A percentile compares a stretch with the other conserved stretches of the same genome.
phyloP scores from a whole-genome alignment of 129 eudicot genomes.

The Mikania micrantha region DNA sequence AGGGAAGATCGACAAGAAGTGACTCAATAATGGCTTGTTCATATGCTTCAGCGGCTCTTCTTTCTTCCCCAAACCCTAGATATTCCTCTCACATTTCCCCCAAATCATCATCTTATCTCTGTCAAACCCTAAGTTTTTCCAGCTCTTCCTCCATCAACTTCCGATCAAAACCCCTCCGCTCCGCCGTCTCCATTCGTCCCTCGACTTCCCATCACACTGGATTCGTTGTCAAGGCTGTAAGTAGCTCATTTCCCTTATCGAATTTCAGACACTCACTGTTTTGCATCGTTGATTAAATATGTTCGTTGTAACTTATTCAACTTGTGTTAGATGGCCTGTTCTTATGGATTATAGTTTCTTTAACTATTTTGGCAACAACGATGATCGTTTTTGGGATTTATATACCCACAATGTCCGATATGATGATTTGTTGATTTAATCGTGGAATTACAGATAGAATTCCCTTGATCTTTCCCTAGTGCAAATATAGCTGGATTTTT shows the following conservation, averaged over 20 bases:
- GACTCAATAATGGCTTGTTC: constrained; percentile 28
- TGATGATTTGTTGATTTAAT: not conserved
- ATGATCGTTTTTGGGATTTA: not conserved
- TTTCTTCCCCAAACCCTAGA: constrained; percentile 45
- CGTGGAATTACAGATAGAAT: not conserved
- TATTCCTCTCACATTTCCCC: constrained; percentile 38
- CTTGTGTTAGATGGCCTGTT: not conserved
- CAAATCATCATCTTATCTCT: constrained; percentile 19
- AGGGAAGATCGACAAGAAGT: not conserved
- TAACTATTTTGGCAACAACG: not conserved
- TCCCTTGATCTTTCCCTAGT: not conserved
- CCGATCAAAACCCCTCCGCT: constrained; percentile 31
- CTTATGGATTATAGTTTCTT: not conserved
- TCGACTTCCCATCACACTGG: constrained; percentile 33
- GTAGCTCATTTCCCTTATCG: constrained; percentile 4
- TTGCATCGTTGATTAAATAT: not conserved
- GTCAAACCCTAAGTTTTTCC: constrained; percentile 37
- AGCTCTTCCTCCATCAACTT: constrained; percentile 36
- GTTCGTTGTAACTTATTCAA: not conserved
- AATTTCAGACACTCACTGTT: not conserved
- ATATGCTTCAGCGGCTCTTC: constrained; percentile 39
- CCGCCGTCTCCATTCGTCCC: constrained; percentile 30
- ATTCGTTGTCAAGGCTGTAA: constrained; percentile 64
- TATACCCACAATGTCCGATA: not conserved
- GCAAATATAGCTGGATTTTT: not conserved